A percentile compares a stretch with the other conserved stretches of the same genome.
These are phyloP conservation scores for Neofusicoccum sp. DNA, from an alignment of 2,329 filamentous ascomycete genomes.

Conservation along the genomic window DNA sequence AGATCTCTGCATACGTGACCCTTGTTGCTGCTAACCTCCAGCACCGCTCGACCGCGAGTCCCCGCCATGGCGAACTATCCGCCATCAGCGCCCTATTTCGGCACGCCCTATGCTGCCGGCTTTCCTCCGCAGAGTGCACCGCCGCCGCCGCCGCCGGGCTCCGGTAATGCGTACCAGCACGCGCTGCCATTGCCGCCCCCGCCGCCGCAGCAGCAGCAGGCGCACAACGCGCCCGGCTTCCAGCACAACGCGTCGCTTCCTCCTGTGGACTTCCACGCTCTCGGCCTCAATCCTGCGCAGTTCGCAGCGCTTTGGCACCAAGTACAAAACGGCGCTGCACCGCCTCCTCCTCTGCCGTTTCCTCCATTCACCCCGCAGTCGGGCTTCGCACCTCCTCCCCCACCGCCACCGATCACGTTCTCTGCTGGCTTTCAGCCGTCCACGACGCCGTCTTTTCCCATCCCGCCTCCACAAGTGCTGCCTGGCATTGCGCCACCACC, in stretches of 20 bases:
- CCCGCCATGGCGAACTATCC: constrained; percentile 17
- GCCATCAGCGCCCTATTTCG: constrained; percentile 13
- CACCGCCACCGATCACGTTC: constrained; percentile 24
- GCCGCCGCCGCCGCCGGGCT: constrained; percentile 2
- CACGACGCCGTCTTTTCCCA: background rate
- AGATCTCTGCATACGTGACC: constrained; percentile 12
- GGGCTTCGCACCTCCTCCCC: constrained; percentile 23
- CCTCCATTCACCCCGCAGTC: constrained; percentile 27
- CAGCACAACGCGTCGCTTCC: constrained; percentile 26
- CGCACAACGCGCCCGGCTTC: constrained; percentile 15
- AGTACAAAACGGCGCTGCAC: constrained; percentile 20
- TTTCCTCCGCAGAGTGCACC: constrained; percentile 11
- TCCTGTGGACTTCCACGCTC: constrained; percentile 21
- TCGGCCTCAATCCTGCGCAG: constrained; percentile 13
- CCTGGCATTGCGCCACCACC: background rate
- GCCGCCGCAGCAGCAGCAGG: background rate
- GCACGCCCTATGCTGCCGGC: background rate
- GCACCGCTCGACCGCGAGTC: background rate
- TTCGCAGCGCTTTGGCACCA: constrained; percentile 13
- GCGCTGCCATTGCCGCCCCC: background rate
- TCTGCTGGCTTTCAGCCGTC: constrained; percentile 23
- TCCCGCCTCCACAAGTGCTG: background rate
- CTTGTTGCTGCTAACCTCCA: constrained; percentile 17
- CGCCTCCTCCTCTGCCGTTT: constrained; percentile 29
- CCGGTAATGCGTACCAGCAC: background rate